Evolutionary conservation across 805 yeast genomes (phyloP), one percentile per base, ranked within the genome.

Genomic region (Candida glaebosa): DNA sequence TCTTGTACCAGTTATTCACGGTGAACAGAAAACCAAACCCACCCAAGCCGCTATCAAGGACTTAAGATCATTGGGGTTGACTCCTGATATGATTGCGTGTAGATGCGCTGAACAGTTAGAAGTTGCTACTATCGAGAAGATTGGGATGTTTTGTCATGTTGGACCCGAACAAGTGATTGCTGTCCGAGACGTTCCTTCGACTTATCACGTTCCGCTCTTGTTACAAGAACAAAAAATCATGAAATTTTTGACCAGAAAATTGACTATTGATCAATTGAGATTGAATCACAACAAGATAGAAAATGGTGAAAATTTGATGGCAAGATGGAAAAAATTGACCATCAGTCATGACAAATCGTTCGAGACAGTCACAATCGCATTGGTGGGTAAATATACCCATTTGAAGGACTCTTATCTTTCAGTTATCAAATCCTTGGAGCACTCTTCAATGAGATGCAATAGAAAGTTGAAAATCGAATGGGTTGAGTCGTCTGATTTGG

Each of bases 41-140:
- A 93, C 99, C 9, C 99, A 93, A 72, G 99, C 98, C 49, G 99
- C 99, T 37, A 86, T 93, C 60, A 88, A 89, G 65, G 99, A 93
- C 65, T 78, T 93, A 67, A 84, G 99, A 69, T 86, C 96, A 36
- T 72, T 91, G 46, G 99, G 99, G 56, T 78, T 93, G 62, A 80
- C 83, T 30, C 98, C 98, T 16, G 98, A 93, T 65, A 84, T 93
- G 81, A 88, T 93, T 70, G 99, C 98, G 43, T 91, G 98, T 73
- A 82, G 99, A 73, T 93, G 99, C 73, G 76, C 87, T 39, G 85
- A 85, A 52, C 77, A 78, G 58, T 77, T 93, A 53, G 95, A 86
- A 57, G 67, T 69, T 44, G 81, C 89, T 50, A 89, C 96, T n/a
- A 87, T 84, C 58, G 91, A 86, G 50, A 93, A 93, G 70, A 91